Conservation (phyloP, 805 yeast species). For the Lipomyces spencermartinsiae region DNA sequence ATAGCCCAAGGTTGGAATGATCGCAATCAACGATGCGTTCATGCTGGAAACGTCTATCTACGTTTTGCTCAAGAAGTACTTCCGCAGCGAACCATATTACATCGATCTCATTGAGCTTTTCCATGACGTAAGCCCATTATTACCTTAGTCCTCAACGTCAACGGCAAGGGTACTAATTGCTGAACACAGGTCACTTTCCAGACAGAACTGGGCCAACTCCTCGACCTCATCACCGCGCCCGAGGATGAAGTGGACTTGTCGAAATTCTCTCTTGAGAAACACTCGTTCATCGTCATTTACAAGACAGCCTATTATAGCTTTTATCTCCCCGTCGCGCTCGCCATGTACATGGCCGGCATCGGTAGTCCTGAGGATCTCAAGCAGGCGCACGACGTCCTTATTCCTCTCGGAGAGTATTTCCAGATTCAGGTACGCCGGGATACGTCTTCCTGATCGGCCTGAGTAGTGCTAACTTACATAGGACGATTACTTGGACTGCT, state of each 20-base stretch:
- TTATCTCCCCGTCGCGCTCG: slow-evolving; percentile 95
- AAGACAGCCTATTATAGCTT: slow-evolving; percentile 98
- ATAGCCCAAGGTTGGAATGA: slow-evolving; percentile 76
- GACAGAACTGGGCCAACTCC: slow-evolving; percentile 95
- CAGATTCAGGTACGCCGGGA: slow-evolving; percentile 70
- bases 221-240: slow-evolving; percentile 96
- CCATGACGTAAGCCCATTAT: slow-evolving; percentile 62
- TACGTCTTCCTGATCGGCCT: not conserved
- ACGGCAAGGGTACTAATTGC: not conserved
- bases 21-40: slow-evolving; percentile 96
- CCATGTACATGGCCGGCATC: slow-evolving; percentile 91
- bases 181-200: slow-evolving; percentile 75
- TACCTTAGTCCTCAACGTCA: not conserved
- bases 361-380: slow-evolving; percentile 73
- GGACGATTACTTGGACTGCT: slow-evolving; percentile 95
- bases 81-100: slow-evolving; percentile 80
- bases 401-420: slow-evolving; percentile 97
- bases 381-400: slow-evolving; percentile 85
- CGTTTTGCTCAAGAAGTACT: slow-evolving; percentile 84
- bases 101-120: slow-evolving; percentile 89
- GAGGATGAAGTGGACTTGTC: slow-evolving; percentile 89
- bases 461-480: not conserved
- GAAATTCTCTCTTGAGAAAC: slow-evolving; percentile 86
- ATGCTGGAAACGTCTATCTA: slow-evolving; percentile 96
- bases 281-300: slow-evolving; percentile 92